These are phyloP conservation scores for Xylaria digitata DNA, from an alignment of 2,329 filamentous ascomycete genomes.

Conservation along the genomic window DNA sequence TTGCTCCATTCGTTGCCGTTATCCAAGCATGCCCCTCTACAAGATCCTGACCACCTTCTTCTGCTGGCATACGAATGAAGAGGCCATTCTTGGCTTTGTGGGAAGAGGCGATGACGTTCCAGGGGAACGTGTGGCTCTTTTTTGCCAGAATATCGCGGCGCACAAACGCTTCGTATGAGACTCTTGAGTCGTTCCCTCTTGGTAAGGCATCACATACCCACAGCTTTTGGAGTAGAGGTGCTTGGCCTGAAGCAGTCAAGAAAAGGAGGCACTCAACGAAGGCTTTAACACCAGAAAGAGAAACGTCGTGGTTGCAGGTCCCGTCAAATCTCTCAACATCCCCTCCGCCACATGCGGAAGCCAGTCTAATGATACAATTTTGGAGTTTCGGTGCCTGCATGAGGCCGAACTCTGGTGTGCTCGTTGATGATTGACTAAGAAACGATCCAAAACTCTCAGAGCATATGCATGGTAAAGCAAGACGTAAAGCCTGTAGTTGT, in stretches of 20 bases:
- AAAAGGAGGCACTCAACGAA: constrained; percentile 9
- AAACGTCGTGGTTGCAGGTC: not conserved
- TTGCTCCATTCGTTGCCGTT: constrained; percentile 10
- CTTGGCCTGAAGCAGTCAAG: constrained; percentile 14
- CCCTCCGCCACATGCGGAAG: not conserved
- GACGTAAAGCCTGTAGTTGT: constrained; percentile 23
- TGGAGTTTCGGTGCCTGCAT: constrained; percentile 12
- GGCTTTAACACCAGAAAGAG: not conserved
- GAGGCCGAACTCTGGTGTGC: constrained; percentile 6
- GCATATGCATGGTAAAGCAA: constrained; percentile 19
- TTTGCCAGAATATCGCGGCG: constrained; percentile 29
- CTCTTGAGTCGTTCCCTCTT: not conserved
- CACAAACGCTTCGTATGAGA: constrained; percentile 4
- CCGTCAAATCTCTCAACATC: not conserved
- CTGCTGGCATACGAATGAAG: constrained; percentile 27
- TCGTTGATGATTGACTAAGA: not conserved
- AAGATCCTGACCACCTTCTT: constrained; percentile 27
- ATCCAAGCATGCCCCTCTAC: constrained; percentile 26
- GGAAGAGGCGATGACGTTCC: not conserved
- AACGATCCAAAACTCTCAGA: constrained; percentile 24
- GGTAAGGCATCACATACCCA: constrained; percentile 30
- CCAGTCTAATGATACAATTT: constrained; percentile 25
- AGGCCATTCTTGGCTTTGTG: not conserved
- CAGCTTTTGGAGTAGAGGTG: constrained; percentile 22
- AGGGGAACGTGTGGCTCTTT: constrained; percentile 21